Conservation (phyloP, 2,329 filamentous ascomycete genomes). For the Sordariomycetes sp. region DNA sequence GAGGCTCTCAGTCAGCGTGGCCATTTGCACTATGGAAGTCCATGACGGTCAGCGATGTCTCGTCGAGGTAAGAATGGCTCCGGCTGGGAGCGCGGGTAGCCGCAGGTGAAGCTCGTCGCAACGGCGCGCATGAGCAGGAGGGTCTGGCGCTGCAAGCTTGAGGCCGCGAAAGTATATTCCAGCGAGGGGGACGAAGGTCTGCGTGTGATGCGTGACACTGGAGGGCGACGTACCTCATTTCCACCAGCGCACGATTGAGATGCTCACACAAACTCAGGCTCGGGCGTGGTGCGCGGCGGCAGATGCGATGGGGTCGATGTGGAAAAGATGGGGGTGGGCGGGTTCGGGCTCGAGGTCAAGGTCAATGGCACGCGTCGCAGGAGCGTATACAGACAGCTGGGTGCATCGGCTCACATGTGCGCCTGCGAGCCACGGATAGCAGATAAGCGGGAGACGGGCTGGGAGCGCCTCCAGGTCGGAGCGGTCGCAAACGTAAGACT, state of each 20-base stretch:
- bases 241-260: too few relatives aligned
- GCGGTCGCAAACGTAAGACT: too few relatives aligned
- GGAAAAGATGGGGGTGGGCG: too few relatives aligned
- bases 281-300: conserved; percentile 30
- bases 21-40: background rate
- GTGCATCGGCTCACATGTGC: too few relatives aligned
- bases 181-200: background rate
- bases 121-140: background rate
- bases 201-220: background rate
- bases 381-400: too few relatives aligned
- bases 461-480: too few relatives aligned
- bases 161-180: conserved; percentile 2
- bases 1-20: background rate
- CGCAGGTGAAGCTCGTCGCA: background rate
- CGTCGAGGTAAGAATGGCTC: background rate
- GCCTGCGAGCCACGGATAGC: too few relatives aligned
- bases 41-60: background rate
- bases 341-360: too few relatives aligned
- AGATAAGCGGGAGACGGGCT: too few relatives aligned
- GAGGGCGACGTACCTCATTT: background rate
- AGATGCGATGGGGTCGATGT: too few relatives aligned
- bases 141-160: conserved; percentile 2
- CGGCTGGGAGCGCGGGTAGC: background rate
- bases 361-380: too few relatives aligned
- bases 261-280: too few relatives aligned